These are phyloP conservation scores for Globisporangium echinulatum DNA, from an alignment of 352 stramenopile species.

Conservation along the genomic window DNA sequence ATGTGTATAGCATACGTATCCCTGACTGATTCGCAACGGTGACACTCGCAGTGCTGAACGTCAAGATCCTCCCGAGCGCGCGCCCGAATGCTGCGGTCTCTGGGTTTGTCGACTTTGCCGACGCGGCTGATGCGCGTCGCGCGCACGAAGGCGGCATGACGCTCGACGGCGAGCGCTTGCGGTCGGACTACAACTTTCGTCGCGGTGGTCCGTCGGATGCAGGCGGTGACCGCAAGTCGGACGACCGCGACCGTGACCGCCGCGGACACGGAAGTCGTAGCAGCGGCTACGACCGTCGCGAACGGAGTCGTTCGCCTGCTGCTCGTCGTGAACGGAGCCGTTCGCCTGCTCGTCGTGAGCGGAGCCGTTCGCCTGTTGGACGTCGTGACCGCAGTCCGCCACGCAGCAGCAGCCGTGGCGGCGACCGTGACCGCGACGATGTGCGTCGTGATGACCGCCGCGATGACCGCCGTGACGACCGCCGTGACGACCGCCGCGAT, in stretches of 20 bases:
- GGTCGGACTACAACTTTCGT: slow-evolving; percentile 54
- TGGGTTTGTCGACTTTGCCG: slow-evolving; percentile 56
- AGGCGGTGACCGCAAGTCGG: not conserved
- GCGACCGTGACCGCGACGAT: not conserved
- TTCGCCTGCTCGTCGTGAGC: slow-evolving; percentile 4
- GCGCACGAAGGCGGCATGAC: slow-evolving; percentile 35
- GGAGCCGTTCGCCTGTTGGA: slow-evolving; percentile 9
- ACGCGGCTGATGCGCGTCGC: slow-evolving; percentile 31
- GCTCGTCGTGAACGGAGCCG: not conserved
- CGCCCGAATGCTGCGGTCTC: slow-evolving; percentile 44
- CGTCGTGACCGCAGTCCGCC: slow-evolving; percentile 5
- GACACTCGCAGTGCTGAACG: slow-evolving; percentile 33
- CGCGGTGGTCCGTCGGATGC: not conserved
- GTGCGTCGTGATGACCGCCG: too few species aligned
- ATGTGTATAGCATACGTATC: not conserved
- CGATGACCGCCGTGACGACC: too few species aligned
- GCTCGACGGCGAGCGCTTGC: slow-evolving; percentile 32
- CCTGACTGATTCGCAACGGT: too few species aligned
- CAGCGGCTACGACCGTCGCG: slow-evolving; percentile 3
- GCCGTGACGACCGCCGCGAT: not conserved
- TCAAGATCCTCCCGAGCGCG: slow-evolving; percentile 50
- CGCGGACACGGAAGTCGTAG: not conserved
- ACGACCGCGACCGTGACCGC: not conserved
- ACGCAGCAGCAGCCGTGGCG: not conserved
- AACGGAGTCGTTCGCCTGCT: slow-evolving; percentile 7